These are phyloP conservation scores for Taiozyma sp. DNA, from an alignment of 1,139 yeast species.

Conservation along the genomic window DNA sequence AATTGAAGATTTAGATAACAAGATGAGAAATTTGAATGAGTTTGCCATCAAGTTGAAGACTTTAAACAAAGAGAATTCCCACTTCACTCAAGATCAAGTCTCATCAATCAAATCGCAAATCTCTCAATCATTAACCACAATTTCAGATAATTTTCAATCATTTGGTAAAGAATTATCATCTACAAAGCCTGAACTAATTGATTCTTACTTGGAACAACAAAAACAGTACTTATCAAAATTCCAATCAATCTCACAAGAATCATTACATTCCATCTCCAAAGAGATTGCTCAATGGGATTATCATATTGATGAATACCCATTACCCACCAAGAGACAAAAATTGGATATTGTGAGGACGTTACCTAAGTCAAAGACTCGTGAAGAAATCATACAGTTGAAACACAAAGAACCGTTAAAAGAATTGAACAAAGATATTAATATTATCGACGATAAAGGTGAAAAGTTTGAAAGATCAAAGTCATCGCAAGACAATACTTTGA, in stretches of 20 bases:
- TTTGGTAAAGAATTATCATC: slow-evolving; percentile 13
- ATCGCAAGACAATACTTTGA: background rate
- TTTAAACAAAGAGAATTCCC: slow-evolving; percentile 8
- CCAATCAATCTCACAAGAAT: slow-evolving; percentile 1
- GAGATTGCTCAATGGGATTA: slow-evolving; percentile 6
- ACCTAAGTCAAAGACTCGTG: slow-evolving; percentile 13
- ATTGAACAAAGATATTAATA: background rate
- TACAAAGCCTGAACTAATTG: slow-evolving; percentile 16
- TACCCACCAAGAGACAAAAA: slow-evolving; percentile 17
- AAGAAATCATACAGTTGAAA: slow-evolving; percentile 10
- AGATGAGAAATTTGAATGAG: slow-evolving; percentile 9
- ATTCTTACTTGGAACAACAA: slow-evolving; percentile 11
- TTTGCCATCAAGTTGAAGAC: slow-evolving; percentile 8
- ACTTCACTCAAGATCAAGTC: slow-evolving; percentile 2
- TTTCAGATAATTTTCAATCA: slow-evolving; percentile 4
- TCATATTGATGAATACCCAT: slow-evolving; percentile 9
- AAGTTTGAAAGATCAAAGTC: background rate
- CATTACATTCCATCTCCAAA: background rate
- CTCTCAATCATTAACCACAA: background rate
- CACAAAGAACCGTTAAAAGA: slow-evolving; percentile 4
- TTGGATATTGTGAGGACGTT: slow-evolving; percentile 3
- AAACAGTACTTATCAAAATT: slow-evolving; percentile 6
- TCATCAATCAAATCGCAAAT: background rate
- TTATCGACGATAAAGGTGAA: background rate
- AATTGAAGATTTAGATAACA: slow-evolving; percentile 2